Evolutionary conservation across 2,329 filamentous ascomycete species (phyloP), one percentile per base, ranked within the genome.

Genomic region (Ophiocordyceps sinensis): DNA sequence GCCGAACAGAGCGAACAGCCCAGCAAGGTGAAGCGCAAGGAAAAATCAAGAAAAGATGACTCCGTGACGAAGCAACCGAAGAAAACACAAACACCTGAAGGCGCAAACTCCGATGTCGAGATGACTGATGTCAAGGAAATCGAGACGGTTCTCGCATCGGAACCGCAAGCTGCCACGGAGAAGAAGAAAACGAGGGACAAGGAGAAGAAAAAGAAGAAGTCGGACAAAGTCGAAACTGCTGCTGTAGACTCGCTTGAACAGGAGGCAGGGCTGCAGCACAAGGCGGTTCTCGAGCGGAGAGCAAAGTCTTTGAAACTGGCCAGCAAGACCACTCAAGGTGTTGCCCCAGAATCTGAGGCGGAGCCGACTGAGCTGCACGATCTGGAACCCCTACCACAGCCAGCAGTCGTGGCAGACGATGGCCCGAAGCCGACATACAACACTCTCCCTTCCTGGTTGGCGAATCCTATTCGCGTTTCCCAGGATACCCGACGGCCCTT

Each of bases 381-480:
- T 19, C 67, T 96, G 1, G 77, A 82, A 42, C 87, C 86, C 7
- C 67, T 94, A 17, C 87, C 87, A 8, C 87, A 94, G 50, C 87
- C 85, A 12, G 72, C 73, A 28, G 75, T 73, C 1, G 67, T 76
- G 1, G 64, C 70, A 1, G 71, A 78, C 37, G 63, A 72, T 28
- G 65, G 66, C 1, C 69, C 73, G 39, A 70, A 71, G 41, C 77
- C 81, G 2, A 72, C 73, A n/a, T 87, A 85, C 58, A 80, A 86
- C 28, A 82, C 83, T 1, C 67, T 94, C 3, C 89, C 89, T 0
- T 50, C 68, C 3, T 96, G 89, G 89, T 68, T 95, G 12, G 77
- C 82, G 5, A 71, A 78, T 12, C 87, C 88, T 0, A 71, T 82
- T n/a, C 71, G 74, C 23, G 77, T 87, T 4, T 70, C 78, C 1